A percentile compares a stretch with the other conserved stretches of the same genome.
These are phyloP conservation scores for Hermanozyma aechmeae DNA, from an alignment of 805 yeast genomes.

Conservation along the genomic window DNA sequence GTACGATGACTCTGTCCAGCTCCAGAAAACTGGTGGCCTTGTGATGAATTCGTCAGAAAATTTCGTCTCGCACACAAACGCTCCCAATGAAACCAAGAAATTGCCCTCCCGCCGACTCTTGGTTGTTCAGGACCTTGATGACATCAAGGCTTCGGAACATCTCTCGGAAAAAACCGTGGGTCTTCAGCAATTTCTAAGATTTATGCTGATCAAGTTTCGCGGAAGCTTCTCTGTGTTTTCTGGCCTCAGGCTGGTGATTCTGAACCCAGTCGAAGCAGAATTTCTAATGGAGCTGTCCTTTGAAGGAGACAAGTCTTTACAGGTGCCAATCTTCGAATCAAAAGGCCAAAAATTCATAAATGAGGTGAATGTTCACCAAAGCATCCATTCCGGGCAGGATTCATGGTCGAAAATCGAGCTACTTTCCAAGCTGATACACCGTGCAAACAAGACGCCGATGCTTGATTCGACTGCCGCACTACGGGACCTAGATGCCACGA, in stretches of 20 bases:
- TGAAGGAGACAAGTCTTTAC: background rate
- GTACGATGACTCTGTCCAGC: background rate
- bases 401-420: conserved; percentile 40
- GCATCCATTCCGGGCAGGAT: conserved; percentile 44
- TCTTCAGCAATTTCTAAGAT: conserved; percentile 29
- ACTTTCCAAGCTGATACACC: conserved; percentile 16
- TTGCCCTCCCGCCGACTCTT: conserved; percentile 1
- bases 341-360: conserved; percentile 2
- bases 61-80: too few relatives aligned
- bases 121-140: conserved; percentile 8
- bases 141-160: conserved; percentile 7
- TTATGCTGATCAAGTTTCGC: conserved; percentile 23
- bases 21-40: conserved; percentile 1
- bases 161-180: conserved; percentile 12
- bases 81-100: conserved; percentile 1
- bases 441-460: conserved; percentile 5
- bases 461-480: conserved; percentile 10
- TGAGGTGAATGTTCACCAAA: conserved; percentile 9
- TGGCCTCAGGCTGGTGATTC: conserved; percentile 3
- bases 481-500: conserved; percentile 9
- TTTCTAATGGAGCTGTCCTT: conserved; percentile 1
- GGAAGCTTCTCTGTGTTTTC: conserved; percentile 10
- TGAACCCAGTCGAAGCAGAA: conserved; percentile 9
- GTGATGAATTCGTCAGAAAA: conserved; percentile 1
- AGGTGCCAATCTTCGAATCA: conserved; percentile 2